Base-by-base conservation (phyloP, 805 yeast genomes). In the Schwanniomyces sp. region DNA sequence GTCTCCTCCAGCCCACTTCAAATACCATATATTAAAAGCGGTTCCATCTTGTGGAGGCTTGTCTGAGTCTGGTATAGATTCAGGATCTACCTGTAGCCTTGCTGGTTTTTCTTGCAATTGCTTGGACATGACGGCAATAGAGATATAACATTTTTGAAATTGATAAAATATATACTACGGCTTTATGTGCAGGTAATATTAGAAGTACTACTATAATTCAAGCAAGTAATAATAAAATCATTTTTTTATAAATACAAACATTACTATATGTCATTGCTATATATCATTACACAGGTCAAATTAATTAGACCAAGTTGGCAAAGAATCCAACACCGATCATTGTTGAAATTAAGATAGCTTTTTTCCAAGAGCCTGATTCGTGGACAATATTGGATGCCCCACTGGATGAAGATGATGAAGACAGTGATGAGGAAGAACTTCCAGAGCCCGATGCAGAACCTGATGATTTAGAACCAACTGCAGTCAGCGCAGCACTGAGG, bases 1-100 rank as follows among this genome's bases (percentile, higher is more conserved):
- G 48, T 81, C 88, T 11, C 89, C 91, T 0, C 91, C 90, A 7
- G 94, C 82, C 97, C 97, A 91, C 63, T 85, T 86, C 47, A 85
- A 74, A 64, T 81, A 91, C 97, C 97, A 91, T 12, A 89, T 76
- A 58, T 91, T 91, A 71, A 86, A 91, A 0, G 83, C 81, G 7
- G 83, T 80, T 0, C 96, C 96, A 0, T 86, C 79, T 53, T 88
- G 96, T 5, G 88, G 84, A 0, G 96, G 96, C 41, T 80, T 77
- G 36, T 78, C 82, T 37, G 81, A 82, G 16, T 77, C 75, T 0
- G 82, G 72, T 12, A 83, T 63, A 5, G 71, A 70, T 0, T 77
- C 75, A 1, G 88, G 86, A 47, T 83, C 85, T 1, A 88, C 81
- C 59, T 90, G 97, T 2, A 83, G 71, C 27, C 94, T 69, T 0